Evolutionary conservation across 1,284 basidiomycete genomes (phyloP).

Genomic region (Inonotus obliquus): DNA sequence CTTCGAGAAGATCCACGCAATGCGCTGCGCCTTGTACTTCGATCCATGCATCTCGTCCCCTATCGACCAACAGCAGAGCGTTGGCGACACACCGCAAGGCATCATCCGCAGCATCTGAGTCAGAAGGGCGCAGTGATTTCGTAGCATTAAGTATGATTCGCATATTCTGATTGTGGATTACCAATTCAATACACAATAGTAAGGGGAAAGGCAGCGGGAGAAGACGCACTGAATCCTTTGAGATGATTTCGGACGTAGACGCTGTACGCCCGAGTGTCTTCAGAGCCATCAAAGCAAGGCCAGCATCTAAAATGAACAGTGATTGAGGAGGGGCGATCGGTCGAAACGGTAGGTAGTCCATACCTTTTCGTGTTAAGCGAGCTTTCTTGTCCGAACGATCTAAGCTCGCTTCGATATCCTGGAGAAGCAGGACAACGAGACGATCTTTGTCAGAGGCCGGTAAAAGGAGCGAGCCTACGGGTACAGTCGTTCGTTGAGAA

Average conservation of each 20-base stretch:
- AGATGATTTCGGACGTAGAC: constrained; percentile 62
- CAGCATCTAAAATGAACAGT: constrained; percentile 41
- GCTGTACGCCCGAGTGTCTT: constrained; percentile 75
- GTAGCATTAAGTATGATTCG: constrained; percentile 20
- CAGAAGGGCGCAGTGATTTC: constrained; percentile 11
- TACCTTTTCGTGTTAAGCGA: constrained; percentile 10
- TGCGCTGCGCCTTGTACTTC: constrained; percentile 53
- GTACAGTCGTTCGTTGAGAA: constrained; percentile 27
- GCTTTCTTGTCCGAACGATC: constrained; percentile 24
- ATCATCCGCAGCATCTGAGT: constrained; percentile 54
- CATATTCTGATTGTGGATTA: constrained; percentile 43
- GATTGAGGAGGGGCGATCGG: background rate
- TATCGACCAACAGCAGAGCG: constrained; percentile 62
- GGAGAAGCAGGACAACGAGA: constrained; percentile 52
- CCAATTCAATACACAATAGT: constrained; percentile 24
- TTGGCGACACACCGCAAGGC: constrained; percentile 74
- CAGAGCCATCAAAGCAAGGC: constrained; percentile 61
- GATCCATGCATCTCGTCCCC: constrained; percentile 54
- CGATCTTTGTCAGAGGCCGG: constrained; percentile 39
- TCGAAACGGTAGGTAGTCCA: background rate
- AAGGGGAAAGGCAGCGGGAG: constrained; percentile 32
- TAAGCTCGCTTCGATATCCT: constrained; percentile 47
- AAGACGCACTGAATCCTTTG: constrained; percentile 47
- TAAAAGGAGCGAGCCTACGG: constrained; percentile 37
- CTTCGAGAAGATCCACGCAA: constrained; percentile 57